phyloP scores from a whole-genome alignment of 768 basidiomycete species.

The Zangia roseola region DNA sequence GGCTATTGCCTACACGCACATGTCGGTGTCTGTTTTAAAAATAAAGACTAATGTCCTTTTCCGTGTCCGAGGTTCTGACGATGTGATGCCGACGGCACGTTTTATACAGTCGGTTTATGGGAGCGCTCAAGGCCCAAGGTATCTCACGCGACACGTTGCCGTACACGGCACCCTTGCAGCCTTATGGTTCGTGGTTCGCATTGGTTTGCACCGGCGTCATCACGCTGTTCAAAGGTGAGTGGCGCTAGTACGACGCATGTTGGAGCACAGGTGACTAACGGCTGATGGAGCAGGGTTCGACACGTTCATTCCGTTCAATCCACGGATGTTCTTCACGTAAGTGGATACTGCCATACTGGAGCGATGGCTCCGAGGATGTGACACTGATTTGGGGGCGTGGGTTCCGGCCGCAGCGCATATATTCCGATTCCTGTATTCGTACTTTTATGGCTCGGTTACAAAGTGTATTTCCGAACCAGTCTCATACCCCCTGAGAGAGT shows the following conservation, averaged over 20 bases:
- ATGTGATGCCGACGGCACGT: conserved; percentile 13
- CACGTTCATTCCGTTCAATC: conserved; percentile 44
- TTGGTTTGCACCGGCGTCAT: conserved; percentile 51
- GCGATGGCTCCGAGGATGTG: neutral
- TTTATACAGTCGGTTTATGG: conserved; percentile 46
- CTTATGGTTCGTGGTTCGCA: conserved; percentile 62
- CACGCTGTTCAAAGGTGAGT: conserved; percentile 56
- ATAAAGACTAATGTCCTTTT: too few species aligned
- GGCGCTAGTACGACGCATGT: neutral
- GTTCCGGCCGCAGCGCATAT: conserved; percentile 14
- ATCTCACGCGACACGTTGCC: conserved; percentile 44
- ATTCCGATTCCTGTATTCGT: conserved; percentile 36
- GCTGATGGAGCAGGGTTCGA: conserved; percentile 31
- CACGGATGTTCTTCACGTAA: conserved; percentile 59
- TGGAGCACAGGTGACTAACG: neutral
- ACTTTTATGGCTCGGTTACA: conserved; percentile 37
- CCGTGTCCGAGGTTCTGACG: neutral
- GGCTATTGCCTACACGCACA: conserved; percentile 58
- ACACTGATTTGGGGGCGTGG: neutral
- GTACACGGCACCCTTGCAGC: conserved; percentile 31
- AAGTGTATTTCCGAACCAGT: conserved; percentile 34
- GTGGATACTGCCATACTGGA: conserved; percentile 13
- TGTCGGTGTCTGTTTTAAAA: conserved; percentile 38
- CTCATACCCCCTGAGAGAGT: conserved; percentile 46
- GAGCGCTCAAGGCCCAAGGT: conserved; percentile 44